Evolutionary conservation across 2,329 filamentous ascomycete genomes (phyloP).

Genomic region (Talaromyces sp.): DNA sequence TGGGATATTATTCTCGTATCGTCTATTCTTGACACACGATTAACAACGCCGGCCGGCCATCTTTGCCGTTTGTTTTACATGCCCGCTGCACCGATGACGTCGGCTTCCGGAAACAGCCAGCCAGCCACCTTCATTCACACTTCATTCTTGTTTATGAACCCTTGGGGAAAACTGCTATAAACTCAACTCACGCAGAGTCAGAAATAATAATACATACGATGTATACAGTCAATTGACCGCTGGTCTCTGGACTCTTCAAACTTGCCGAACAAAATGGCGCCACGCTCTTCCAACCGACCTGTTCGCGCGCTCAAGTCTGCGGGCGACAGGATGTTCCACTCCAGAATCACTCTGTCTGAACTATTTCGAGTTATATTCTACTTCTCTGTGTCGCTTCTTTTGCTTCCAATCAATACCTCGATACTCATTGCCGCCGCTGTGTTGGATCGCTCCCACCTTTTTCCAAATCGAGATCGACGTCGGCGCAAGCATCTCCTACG

Average conservation of each 20-base stretch:
- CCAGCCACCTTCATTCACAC: background rate
- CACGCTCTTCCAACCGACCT: background rate
- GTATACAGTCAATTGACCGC: background rate
- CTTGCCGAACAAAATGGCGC: background rate
- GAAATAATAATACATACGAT: background rate
- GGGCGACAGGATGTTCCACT: background rate
- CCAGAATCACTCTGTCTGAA: slow-evolving; percentile 10
- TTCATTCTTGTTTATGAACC: background rate
- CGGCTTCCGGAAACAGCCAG: background rate
- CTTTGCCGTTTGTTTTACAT: background rate
- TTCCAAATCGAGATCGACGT: slow-evolving; percentile 17
- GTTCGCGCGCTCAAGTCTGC: background rate
- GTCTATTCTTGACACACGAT: background rate
- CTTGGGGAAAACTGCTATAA: background rate
- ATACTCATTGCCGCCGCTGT: slow-evolving; percentile 39
- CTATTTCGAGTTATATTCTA: background rate
- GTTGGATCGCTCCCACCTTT: slow-evolving; percentile 24
- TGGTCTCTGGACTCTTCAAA: background rate
- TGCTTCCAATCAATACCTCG: slow-evolving; percentile 48
- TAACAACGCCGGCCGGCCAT: background rate
- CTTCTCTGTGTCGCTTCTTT: slow-evolving; percentile 14
- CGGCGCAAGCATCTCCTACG: slow-evolving; percentile 22
- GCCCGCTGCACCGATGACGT: background rate
- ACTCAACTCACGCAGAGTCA: background rate
- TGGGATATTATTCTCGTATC: background rate